Conservation (phyloP, 306 rosid genomes). For the Casuarina glauca region DNA sequence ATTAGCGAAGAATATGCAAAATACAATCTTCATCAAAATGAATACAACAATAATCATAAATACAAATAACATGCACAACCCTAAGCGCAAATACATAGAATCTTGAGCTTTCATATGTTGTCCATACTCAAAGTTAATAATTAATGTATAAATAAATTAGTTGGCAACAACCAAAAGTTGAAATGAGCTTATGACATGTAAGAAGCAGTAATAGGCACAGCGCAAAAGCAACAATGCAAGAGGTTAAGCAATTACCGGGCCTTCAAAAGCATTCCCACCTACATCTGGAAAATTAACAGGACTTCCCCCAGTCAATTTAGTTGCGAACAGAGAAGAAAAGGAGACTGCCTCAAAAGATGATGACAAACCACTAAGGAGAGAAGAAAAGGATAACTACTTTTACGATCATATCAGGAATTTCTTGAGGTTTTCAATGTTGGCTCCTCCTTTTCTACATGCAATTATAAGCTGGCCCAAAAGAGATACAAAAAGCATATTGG, state of each 20-base stretch:
- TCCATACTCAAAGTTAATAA: not conserved
- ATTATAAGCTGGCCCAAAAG: constrained; percentile 66
- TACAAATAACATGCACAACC: not conserved
- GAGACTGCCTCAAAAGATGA: not conserved
- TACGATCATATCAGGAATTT: constrained; percentile 83
- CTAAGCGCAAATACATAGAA: not conserved
- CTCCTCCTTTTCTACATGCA: constrained; percentile 97
- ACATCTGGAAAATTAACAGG: constrained; percentile 32
- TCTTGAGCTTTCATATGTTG: not conserved
- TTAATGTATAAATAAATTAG: not conserved
- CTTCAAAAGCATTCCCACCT: constrained; percentile 97
- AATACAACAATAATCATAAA: not conserved
- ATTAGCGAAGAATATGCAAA: not conserved
- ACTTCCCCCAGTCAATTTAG: too few species aligned
- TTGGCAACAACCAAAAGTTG: not conserved
- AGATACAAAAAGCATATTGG: constrained; percentile 13
- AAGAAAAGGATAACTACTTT: constrained; percentile 56
- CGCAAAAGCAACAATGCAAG: not conserved
- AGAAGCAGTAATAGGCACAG: constrained; percentile 18
- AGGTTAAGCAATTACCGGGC: constrained; percentile 64
- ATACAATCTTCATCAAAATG: too few species aligned
- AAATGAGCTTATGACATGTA: not conserved
- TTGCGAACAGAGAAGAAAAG: constrained; percentile 6
- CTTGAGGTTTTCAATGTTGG: constrained; percentile 98
- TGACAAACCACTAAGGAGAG: constrained; percentile 18